Percentiles rank a stretch among this genome's conserved stretches.
Conservation (phyloP, 345 rosid genomes). For the Brassica rapa region DNA sequence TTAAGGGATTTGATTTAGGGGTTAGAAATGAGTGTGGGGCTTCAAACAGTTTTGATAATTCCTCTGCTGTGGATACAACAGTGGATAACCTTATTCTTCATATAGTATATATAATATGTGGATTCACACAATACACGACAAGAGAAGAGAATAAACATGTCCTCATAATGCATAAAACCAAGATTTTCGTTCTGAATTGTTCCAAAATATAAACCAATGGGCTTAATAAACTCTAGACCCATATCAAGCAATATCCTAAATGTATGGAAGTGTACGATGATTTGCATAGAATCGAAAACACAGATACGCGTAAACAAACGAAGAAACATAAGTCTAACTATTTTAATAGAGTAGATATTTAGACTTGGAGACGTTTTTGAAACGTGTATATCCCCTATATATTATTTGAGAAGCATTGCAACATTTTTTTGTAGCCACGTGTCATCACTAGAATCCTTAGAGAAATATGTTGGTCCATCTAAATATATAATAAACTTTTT, state of each 20-base stretch:
- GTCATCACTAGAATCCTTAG: too few species aligned
- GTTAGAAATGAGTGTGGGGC: neutral
- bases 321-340: too few species aligned
- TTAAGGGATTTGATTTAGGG: neutral
- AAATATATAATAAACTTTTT: too few species aligned
- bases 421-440: too few species aligned
- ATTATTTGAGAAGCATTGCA: too few species aligned
- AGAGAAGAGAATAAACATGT: neutral
- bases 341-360: too few species aligned
- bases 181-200: neutral
- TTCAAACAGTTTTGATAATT: neutral
- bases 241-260: neutral
- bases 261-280: too few species aligned
- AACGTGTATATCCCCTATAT: too few species aligned
- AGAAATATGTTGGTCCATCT: too few species aligned
- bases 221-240: neutral
- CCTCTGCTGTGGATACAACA: neutral
- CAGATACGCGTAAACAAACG: neutral
- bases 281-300: neutral
- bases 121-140: neutral
- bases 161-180: neutral
- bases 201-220: slow-evolving; percentile 16
- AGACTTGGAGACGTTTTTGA: too few species aligned
- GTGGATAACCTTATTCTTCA: neutral
- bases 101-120: neutral